phyloP scores from a whole-genome alignment of 2,329 filamentous ascomycete species.

The Rutstroemia sp. region DNA sequence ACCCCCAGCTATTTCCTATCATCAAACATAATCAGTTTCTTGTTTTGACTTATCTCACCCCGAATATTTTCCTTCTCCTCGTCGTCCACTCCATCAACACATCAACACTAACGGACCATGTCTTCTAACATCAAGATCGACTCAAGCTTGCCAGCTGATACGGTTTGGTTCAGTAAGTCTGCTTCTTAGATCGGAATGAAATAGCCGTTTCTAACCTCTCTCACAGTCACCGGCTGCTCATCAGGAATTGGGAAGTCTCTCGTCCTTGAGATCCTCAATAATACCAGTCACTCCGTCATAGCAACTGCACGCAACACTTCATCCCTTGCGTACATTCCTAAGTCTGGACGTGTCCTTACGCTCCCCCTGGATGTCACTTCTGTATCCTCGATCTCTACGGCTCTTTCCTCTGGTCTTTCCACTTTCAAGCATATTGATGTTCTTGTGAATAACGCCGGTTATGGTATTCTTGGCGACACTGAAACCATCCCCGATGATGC shows the following conservation, averaged over 20 bases:
- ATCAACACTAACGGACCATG: not conserved
- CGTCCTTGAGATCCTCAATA: constrained; percentile 30
- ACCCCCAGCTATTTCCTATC: too few relatives aligned
- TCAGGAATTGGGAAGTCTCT: constrained; percentile 35
- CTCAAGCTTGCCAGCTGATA: not conserved
- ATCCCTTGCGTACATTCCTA: constrained; percentile 33
- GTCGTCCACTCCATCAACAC: not conserved
- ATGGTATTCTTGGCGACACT: constrained; percentile 44
- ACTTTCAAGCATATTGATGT: constrained; percentile 45
- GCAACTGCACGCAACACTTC: constrained; percentile 40
- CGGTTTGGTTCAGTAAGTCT: constrained; percentile 3
- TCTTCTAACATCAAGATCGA: not conserved
- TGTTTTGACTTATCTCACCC: too few relatives aligned
- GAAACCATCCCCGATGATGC: constrained; percentile 36
- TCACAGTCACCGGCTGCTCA: constrained; percentile 39
- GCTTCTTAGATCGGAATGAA: not conserved
- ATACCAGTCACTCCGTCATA: constrained; percentile 33
- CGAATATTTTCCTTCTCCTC: too few relatives aligned
- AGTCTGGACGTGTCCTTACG: constrained; percentile 33
- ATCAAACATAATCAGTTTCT: too few relatives aligned
- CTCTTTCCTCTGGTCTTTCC: constrained; percentile 33
- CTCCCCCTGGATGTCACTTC: constrained; percentile 40
- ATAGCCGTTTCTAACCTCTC: not conserved
- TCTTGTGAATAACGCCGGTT: constrained; percentile 55
- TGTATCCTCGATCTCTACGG: constrained; percentile 29